Evolutionary conservation across 1,284 basidiomycete species (phyloP), one percentile per base, ranked within the genome.

Genomic region (Marasmius tenuissimus): DNA sequence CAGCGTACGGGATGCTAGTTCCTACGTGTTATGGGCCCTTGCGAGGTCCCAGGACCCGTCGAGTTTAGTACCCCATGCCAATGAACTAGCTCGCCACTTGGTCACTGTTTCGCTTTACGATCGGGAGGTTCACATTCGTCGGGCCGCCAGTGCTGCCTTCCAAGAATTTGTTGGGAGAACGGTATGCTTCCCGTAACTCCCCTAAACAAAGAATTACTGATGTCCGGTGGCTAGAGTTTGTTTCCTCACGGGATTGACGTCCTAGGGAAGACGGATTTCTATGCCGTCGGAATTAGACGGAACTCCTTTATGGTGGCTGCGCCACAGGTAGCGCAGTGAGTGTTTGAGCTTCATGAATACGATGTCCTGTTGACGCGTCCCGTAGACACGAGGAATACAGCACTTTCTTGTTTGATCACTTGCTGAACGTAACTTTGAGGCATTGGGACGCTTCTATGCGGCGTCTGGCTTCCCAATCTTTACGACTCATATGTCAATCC

Each of bases 61-160:
- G 8, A 76, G 80, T n/a, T 77, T 97, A 35, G 73, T 77, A 47
- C 87, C 89, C 0, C 84, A 88, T 71, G 86, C 92, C 1, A 73
- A 78, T 10, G 76, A 78, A 50, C 83, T 97, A 20, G 91, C 96
- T 0, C 84, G 83, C 40, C 78, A 80, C 33, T 82, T 99, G 57
- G 87, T 91, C 8, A 84, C 86, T 10, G 92, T 95, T 4, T 87
- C 96, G 0, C 79, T 95, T 42, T 95, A 91, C 68, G 97, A 99
- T 76, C 85, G 97, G 34, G 97, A 99, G 72, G 89, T 98, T 12
- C 93, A 94, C 62, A 95, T 99, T 55, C 85, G 97, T n/a, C 81
- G 97, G 64, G 97, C 97, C 4, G 96, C 97, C 2, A 98, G 96
- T 75, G 97, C 97, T 9, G 95, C 97, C 3, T 99, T 95, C 73